A percentile compares a stretch with the other conserved stretches of the same genome.
phyloP scores from a whole-genome alignment of 768 basidiomycete genomes.

The Russula sp. region DNA sequence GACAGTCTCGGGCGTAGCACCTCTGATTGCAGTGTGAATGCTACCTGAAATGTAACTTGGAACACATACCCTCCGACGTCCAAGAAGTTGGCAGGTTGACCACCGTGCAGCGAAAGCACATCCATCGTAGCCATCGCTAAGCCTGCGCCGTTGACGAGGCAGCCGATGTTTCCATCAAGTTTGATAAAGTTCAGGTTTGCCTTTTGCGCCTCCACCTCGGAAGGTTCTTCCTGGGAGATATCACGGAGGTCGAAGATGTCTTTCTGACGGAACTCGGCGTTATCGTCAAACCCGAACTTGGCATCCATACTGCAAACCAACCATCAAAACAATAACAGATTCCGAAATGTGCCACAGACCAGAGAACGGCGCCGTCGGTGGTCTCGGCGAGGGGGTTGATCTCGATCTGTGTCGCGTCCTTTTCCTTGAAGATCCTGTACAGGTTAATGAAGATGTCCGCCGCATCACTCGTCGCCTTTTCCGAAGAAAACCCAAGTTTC shows the following conservation, averaged over 20 bases:
- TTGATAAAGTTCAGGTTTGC: slow-evolving; percentile 98
- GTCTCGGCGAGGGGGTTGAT: slow-evolving; percentile 98
- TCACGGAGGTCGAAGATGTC: slow-evolving; percentile 88
- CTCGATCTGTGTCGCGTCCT: slow-evolving; percentile 98
- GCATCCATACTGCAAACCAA: slow-evolving; percentile 81
- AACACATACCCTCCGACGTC: slow-evolving; percentile 84
- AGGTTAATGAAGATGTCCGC: slow-evolving; percentile 91
- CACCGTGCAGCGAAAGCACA: slow-evolving; percentile 92
- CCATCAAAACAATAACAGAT: background rate
- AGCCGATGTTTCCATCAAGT: slow-evolving; percentile 94
- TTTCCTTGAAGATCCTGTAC: slow-evolving; percentile 96
- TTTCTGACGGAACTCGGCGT: slow-evolving; percentile 94
- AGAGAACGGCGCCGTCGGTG: slow-evolving; percentile 84
- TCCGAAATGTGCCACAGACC: slow-evolving; percentile 45
- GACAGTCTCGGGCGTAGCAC: slow-evolving; percentile 98
- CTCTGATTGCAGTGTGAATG: slow-evolving; percentile 38
- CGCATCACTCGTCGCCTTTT: slow-evolving; percentile 68
- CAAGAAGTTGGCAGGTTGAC: slow-evolving; percentile 96
- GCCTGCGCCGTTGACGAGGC: slow-evolving; percentile 97
- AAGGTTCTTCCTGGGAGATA: slow-evolving; percentile 90
- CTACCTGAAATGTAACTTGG: slow-evolving; percentile 4
- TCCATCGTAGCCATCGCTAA: slow-evolving; percentile 99
- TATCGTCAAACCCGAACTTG: slow-evolving; percentile 99
- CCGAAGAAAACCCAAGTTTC: slow-evolving; percentile 81
- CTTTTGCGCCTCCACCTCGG: slow-evolving; percentile 96